A percentile compares a stretch with the other conserved stretches of the same genome.
Conservation (phyloP, 2,329 filamentous ascomycete genomes). For the Fusarium citri region DNA sequence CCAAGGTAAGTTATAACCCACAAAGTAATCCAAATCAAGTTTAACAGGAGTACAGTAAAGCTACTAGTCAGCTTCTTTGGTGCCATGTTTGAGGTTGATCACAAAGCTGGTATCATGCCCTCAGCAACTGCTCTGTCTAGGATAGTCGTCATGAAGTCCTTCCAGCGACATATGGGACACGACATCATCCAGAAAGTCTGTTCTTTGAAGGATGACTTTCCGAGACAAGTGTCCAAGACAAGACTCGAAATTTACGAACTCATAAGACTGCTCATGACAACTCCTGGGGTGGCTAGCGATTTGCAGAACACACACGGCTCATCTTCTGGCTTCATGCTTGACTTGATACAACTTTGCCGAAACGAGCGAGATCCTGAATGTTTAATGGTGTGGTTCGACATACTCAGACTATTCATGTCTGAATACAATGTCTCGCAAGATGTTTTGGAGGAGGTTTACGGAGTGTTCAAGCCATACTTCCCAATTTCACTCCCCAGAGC, state of each 20-base stretch:
- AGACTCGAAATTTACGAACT: slow-evolving; percentile 65
- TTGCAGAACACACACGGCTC: slow-evolving; percentile 59
- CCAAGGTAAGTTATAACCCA: slow-evolving; percentile 55
- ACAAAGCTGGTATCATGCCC: slow-evolving; percentile 68
- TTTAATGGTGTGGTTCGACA: slow-evolving; percentile 68
- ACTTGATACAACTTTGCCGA: slow-evolving; percentile 63
- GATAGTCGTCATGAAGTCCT: slow-evolving; percentile 62
- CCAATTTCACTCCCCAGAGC: slow-evolving; percentile 67
- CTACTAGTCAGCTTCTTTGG: slow-evolving; percentile 66
- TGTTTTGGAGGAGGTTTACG: slow-evolving; percentile 63
- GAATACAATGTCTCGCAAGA: slow-evolving; percentile 60
- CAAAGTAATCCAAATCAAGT: too few relatives aligned
- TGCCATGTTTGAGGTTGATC: slow-evolving; percentile 69
- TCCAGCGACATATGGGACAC: slow-evolving; percentile 61
- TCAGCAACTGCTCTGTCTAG: slow-evolving; percentile 64
- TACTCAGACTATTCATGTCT: slow-evolving; percentile 58
- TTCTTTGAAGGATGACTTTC: slow-evolving; percentile 67
- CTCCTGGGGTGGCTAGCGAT: slow-evolving; percentile 57
- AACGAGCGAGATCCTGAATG: slow-evolving; percentile 69
- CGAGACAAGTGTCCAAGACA: slow-evolving; percentile 63
- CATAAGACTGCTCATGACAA: slow-evolving; percentile 57
- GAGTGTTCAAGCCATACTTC: slow-evolving; percentile 69
- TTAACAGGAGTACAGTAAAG: slow-evolving; percentile 51
- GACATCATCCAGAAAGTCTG: slow-evolving; percentile 63
- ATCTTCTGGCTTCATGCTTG: slow-evolving; percentile 59